These are phyloP conservation scores for Solanum sitiens DNA, from an alignment of 257 asterid species.

Conservation along the genomic window DNA sequence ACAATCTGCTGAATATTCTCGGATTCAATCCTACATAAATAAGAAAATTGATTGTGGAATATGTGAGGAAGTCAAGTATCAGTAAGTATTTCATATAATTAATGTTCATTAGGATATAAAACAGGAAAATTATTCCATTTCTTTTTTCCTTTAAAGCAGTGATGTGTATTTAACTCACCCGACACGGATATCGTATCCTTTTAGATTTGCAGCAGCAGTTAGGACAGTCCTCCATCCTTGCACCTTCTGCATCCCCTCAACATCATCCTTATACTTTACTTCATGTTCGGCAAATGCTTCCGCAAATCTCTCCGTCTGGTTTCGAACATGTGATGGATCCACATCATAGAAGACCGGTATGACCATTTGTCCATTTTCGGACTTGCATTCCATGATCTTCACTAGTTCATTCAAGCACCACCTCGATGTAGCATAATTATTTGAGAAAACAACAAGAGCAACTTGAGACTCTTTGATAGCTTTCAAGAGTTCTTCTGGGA, in stretches of 20 bases:
- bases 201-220: neutral
- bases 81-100: neutral
- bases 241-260: neutral
- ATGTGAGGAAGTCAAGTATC: neutral
- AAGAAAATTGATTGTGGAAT: neutral
- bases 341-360: no score
- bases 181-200: neutral
- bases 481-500: neutral
- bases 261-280: neutral
- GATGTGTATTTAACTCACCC: neutral
- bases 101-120: no score
- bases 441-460: neutral
- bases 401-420: no score
- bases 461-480: neutral
- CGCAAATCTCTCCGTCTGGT: neutral
- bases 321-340: no score
- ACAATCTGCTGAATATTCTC: neutral
- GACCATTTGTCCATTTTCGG: no score
- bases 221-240: neutral
- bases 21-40: neutral
- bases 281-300: neutral
- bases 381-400: no score
- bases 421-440: no score
- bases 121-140: no score
- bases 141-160: no score